Evolutionary conservation across 768 basidiomycete species (phyloP), one percentile per base, ranked within the genome.

Genomic region (Boletellus emodensis): DNA sequence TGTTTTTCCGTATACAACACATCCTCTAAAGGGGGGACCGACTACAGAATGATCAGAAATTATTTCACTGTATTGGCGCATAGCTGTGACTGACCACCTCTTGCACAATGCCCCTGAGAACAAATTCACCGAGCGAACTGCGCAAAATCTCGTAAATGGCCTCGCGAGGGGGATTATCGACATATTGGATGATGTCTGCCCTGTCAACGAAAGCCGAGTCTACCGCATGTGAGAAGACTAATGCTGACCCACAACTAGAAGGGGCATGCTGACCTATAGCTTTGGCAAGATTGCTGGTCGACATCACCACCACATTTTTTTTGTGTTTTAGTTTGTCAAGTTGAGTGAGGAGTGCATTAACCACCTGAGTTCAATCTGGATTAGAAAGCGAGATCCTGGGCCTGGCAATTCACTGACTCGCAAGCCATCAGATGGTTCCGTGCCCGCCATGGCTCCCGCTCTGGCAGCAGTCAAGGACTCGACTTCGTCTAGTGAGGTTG

Each of bases 201-300:
- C 96, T 86, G 63, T 98, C 96, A 42, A 97, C 84, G 64, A 97
- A 98, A 4, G 95, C 96, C 44, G 83, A 84, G 61, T 99, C 95
- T 97, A 17, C 32, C 40, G 40, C 17, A 40, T 43, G 39, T 53
- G 26, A 49, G 54, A 44, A n/a, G 18, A 46, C 20, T 6, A 15
- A 34, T 8, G 14, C 14, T 17, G 15, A 36, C 18, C 12, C 2
- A 6, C 7, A 20, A 51, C 36, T 20, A 20, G 7, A 38, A 32
- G 38, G 39, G n/a, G 34, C 35, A 15, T 35, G 57, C 77, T 46
- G 53, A 93, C 94, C 94, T 49, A 99, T 99, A 0, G 96, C 93
- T 61, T 91, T 87, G 1, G 86, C 84, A 6, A 99, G 80, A 69
- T 98, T 99, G 49, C 93, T 95, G 1, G 96, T 99, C 6, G 96